Evolutionary conservation across 2,329 filamentous ascomycete genomes (phyloP).

Genomic region (Pseudopithomyces maydicus): DNA sequence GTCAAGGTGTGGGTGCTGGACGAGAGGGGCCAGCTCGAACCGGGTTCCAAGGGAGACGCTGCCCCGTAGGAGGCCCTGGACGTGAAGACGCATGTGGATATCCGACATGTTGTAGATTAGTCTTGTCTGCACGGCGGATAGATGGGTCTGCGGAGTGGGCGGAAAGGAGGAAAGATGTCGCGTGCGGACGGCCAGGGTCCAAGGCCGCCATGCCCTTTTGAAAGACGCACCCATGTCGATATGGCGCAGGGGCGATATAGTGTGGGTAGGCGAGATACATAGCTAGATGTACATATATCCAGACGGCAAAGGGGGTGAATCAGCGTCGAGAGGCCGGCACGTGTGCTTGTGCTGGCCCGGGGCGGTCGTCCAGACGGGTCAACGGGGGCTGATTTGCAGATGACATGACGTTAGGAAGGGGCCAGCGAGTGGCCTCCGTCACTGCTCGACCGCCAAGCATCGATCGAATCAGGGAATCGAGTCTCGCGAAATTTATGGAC

Average conservation of each 20-base stretch:
- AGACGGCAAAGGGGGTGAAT: slow-evolving; percentile 1
- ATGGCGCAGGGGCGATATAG: neutral
- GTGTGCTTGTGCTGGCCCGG: neutral
- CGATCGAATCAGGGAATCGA: slow-evolving; percentile 28
- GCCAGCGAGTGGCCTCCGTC: slow-evolving; percentile 10
- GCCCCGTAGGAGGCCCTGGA: neutral
- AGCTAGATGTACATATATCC: neutral
- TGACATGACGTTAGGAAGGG: slow-evolving; percentile 5
- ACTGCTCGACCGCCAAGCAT: slow-evolving; percentile 20
- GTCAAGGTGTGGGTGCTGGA: slow-evolving; percentile 76
- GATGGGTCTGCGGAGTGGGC: no score
- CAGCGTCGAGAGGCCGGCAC: slow-evolving; percentile 4
- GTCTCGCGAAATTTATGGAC: slow-evolving; percentile 26
- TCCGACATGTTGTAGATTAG: no score
- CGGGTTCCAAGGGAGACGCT: neutral
- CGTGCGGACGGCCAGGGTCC: slow-evolving; percentile 1
- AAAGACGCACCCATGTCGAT: neutral
- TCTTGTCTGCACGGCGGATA: no score
- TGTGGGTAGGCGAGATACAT: no score
- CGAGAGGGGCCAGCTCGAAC: slow-evolving; percentile 9
- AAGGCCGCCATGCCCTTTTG: neutral
- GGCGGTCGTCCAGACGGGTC: neutral
- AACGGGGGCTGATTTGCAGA: neutral
- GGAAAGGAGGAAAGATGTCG: neutral
- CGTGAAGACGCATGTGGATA: no score